Evolutionary conservation across 768 basidiomycete species (phyloP), one percentile per base, ranked within the genome.

Genomic region (Rhodocollybia butyracea): DNA sequence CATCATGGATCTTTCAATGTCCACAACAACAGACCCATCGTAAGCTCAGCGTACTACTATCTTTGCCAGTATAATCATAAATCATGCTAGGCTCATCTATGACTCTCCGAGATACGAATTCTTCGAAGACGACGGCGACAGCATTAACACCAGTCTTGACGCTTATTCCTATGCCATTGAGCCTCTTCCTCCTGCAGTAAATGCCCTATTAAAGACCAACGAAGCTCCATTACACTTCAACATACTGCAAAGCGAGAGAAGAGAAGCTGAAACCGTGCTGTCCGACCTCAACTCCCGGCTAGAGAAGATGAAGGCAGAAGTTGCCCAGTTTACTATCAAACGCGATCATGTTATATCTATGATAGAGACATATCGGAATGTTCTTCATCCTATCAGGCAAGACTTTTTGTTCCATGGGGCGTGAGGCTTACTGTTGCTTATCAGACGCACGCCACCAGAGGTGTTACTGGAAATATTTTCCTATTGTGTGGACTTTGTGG

Each of bases 361-460:
- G 31, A 38, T 50, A 21, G 19, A 38, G 5, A 34, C 34, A 4
- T 50, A 38, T 50, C 32, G 48, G 22, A 24, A 38, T 27, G 34
- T 50, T 22, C 48, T 50, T 38, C 48, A 50, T 36, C 48, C 48
- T 5, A 50, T 50, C 6, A 24, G 43, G 3, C 43, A n/a, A n/a
- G n/a, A n/a, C n/a, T n/a, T n/a, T n/a, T n/a, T n/a, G n/a, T n/a
- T n/a, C n/a, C n/a, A n/a, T n/a, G n/a, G n/a, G n/a, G n/a, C n/a
- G n/a, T n/a, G n/a, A n/a, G n/a, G n/a, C n/a, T n/a, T n/a, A n/a
- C n/a, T n/a, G n/a, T n/a, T n/a, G n/a, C n/a, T n/a, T n/a, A n/a
- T n/a, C n/a, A 13, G 39, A 5, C 39, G 48, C 34, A 50, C 48
- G 2, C 48, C 48, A 11, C 48, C 48, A 10, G 48, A 50, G 24